phyloP scores from a whole-genome alignment of 805 yeast species.

The Monosporozyma yasuniensis region DNA sequence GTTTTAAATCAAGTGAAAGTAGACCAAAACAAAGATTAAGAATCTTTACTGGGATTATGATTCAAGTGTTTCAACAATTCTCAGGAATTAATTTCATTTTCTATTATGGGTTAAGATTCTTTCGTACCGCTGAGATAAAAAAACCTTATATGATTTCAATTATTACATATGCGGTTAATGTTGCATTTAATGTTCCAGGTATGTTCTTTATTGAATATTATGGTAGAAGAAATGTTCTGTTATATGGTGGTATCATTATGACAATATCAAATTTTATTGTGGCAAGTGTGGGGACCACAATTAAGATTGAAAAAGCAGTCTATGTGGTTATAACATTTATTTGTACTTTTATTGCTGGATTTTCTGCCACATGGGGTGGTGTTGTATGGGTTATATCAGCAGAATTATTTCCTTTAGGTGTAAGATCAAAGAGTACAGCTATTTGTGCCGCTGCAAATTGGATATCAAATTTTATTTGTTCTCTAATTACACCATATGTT shows the following conservation, averaged over 20 bases:
- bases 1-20: constrained; percentile 47
- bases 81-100: constrained; percentile 87
- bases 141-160: constrained; percentile 65
- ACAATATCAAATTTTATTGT: constrained; percentile 53
- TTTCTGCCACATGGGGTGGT: constrained; percentile 82
- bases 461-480: constrained; percentile 69
- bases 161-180: constrained; percentile 74
- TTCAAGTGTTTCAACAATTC: constrained; percentile 81
- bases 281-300: constrained; percentile 50
- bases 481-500: constrained; percentile 65
- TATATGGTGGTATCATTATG: constrained; percentile 75
- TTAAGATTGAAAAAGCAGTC: constrained; percentile 37
- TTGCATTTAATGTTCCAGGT: constrained; percentile 75
- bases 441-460: constrained; percentile 74
- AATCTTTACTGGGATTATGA: constrained; percentile 53
- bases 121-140: constrained; percentile 53
- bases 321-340: constrained; percentile 53
- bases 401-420: constrained; percentile 59
- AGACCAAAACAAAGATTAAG: constrained; percentile 49
- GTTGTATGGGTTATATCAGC: constrained; percentile 67
- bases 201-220: constrained; percentile 65
- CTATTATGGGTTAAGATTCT: constrained; percentile 80
- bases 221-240: constrained; percentile 66
- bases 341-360: constrained; percentile 64
- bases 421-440: constrained; percentile 70